Evolutionary conservation across 352 stramenopile species (phyloP).

Genomic region (Phytophthora agathidicida): DNA sequence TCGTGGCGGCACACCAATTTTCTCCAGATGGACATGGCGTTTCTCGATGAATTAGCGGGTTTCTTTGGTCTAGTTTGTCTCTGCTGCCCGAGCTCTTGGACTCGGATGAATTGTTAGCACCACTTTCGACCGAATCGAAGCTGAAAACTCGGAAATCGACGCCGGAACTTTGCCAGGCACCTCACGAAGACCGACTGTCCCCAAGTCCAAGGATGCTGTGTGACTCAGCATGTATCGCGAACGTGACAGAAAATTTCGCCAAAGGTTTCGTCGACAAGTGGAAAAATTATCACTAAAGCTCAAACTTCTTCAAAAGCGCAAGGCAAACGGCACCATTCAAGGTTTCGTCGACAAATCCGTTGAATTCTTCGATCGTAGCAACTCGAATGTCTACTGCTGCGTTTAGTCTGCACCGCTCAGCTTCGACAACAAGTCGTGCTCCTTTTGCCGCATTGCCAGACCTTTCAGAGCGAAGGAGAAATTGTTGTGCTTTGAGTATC

Average conservation of each 20-base stretch:
- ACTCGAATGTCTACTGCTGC: too few relatives aligned
- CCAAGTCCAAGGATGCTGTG: slow-evolving; percentile 6
- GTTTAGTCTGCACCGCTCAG: too few relatives aligned
- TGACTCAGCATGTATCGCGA: slow-evolving; percentile 30
- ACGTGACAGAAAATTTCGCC: slow-evolving; percentile 21
- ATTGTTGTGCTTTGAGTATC: too few relatives aligned
- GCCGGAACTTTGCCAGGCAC: too few relatives aligned
- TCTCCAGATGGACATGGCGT: slow-evolving; percentile 6
- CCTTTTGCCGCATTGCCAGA: too few relatives aligned
- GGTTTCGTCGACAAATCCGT: too few relatives aligned
- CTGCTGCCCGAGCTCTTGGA: not conserved
- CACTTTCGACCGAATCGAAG: not conserved
- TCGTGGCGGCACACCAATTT: not conserved
- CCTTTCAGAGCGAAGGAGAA: too few relatives aligned
- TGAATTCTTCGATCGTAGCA: too few relatives aligned
- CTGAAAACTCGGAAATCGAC: slow-evolving; percentile 3
- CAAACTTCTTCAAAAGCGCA: slow-evolving; percentile 1
- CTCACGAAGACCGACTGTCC: not conserved
- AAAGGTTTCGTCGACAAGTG: slow-evolving; percentile 19
- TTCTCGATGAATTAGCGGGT: slow-evolving; percentile 3
- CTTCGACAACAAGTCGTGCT: too few relatives aligned
- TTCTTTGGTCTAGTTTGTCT: not conserved
- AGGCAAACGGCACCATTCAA: not conserved
- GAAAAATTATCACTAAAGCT: slow-evolving; percentile 22
- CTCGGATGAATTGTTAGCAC: not conserved